phyloP scores from a whole-genome alignment of 73 alveolate species.

The Paramecium pentaurelia region DNA sequence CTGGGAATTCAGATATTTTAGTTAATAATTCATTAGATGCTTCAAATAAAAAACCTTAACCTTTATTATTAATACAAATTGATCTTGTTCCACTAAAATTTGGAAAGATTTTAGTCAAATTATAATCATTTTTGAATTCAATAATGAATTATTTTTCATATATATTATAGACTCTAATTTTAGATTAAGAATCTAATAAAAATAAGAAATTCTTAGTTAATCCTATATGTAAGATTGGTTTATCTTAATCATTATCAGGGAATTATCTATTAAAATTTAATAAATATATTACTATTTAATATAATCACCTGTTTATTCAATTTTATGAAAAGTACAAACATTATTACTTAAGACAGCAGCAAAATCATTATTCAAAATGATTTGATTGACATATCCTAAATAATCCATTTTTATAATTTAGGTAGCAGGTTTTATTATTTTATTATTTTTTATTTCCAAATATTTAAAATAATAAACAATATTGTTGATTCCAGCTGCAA shows the following conservation, averaged over 20 bases:
- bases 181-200: constrained; percentile 84
- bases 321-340: constrained; percentile 81
- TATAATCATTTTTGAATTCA: constrained; percentile 84
- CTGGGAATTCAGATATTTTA: constrained; percentile 74
- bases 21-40: constrained; percentile 90
- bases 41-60: constrained; percentile 92
- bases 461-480: constrained; percentile 84
- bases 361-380: constrained; percentile 87
- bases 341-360: constrained; percentile 90
- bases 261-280: constrained; percentile 63
- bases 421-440: constrained; percentile 50
- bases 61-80: constrained; percentile 89
- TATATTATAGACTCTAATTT: constrained; percentile 81
- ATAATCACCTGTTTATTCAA: constrained; percentile 66
- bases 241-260: constrained; percentile 88
- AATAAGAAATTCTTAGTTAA: constrained; percentile 85
- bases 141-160: constrained; percentile 81
- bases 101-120: constrained; percentile 58
- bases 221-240: constrained; percentile 79
- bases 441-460: constrained; percentile 59
- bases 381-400: constrained; percentile 77
- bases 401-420: constrained; percentile 79
- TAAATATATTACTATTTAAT: background rate
- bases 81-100: constrained; percentile 85
- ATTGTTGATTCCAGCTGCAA: constrained; percentile 82